Base-by-base conservation (phyloP, 805 yeast species). In the Yamadazyma paraphyllophila region DNA sequence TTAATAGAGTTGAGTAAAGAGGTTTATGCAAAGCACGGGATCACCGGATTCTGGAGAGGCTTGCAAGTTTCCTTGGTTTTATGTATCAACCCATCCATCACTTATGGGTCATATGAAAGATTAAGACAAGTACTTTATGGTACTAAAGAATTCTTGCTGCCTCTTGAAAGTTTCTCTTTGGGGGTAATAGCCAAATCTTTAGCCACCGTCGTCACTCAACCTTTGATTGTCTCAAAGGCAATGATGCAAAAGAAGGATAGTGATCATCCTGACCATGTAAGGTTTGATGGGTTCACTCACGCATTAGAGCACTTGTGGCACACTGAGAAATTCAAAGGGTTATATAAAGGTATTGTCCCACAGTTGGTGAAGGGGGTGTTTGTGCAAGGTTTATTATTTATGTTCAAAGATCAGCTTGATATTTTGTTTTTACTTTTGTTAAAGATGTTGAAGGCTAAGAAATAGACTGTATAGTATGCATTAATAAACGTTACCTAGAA, bases 151-250 rank as follows among this genome's bases (percentile, higher is more conserved):
- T 67, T 64, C 48, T 71, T 87, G 50, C 70, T 77, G 7, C 85
- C 90, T 2, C 65, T 72, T 41, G 83, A 87, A 64, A 80, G 82
- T 59, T 88, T 85, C 62, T 48, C 80, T 30, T 66, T 87, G 12
- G 96, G 96, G 4, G 88, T 90, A n/a, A 49, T 85, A 35, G 84
- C 94, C 43, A 88, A 88, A 68, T 77, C 86, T 49, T 65, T 86
- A 61, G 95, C 96, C 6, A 88, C 96, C 0, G 38, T 88, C 10
- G 74, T 81, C 2, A 88, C 96, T 0, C 95, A 88, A 67, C 96
- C 96, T 2, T 69, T 88, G 63, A 88, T 88, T 58, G 86, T 88
- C 1, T 82, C 95, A 11, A 88, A 88, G 65, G 92, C 86, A 12
- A 79, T 86, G 78, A 77, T 88, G 49, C 96, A 88, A 65, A 71